These are phyloP conservation scores for Acrocalymma vagum DNA, from an alignment of 2,329 filamentous ascomycete genomes.

Conservation along the genomic window DNA sequence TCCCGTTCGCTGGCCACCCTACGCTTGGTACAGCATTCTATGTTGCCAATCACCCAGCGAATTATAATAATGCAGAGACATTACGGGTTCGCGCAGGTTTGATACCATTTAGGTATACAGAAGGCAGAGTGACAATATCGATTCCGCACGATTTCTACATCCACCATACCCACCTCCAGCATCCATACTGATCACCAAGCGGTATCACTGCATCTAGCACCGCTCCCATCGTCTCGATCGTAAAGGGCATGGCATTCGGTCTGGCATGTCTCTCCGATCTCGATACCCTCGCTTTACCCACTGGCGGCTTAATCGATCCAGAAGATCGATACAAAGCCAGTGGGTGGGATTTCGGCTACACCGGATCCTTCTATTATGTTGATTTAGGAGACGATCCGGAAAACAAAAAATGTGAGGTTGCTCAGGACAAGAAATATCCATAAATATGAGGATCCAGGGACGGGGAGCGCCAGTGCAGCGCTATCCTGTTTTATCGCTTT, in stretches of 20 bases:
- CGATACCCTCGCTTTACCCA: constrained; percentile 49
- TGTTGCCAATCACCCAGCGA: constrained; percentile 40
- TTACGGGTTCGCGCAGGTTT: constrained; percentile 23
- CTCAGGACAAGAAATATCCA: constrained; percentile 69
- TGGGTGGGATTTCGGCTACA: constrained; percentile 61
- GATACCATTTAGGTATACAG: constrained; percentile 21
- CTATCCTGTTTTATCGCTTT: constrained; percentile 51
- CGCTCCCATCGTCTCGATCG: constrained; percentile 56
- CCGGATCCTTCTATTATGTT: constrained; percentile 60
- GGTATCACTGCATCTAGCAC: constrained; percentile 17
- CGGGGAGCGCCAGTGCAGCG: constrained; percentile 57
- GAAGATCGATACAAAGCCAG: constrained; percentile 33
- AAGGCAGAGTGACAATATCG: constrained; percentile 57
- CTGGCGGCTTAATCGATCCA: constrained; percentile 51
- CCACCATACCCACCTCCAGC: constrained; percentile 56
- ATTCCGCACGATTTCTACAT: constrained; percentile 73
- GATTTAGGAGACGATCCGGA: constrained; percentile 56
- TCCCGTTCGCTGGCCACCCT: constrained; percentile 65
- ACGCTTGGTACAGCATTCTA: constrained; percentile 63
- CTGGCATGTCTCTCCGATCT: constrained; percentile 68
- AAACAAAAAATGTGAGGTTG: constrained; percentile 20
- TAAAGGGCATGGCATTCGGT: constrained; percentile 76
- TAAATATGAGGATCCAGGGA: constrained; percentile 57
- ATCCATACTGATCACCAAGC: constrained; percentile 35
- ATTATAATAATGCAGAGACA: constrained; percentile 15